Conservation (phyloP, 148 eudicot genomes). For the Nyssa sinensis region DNA sequence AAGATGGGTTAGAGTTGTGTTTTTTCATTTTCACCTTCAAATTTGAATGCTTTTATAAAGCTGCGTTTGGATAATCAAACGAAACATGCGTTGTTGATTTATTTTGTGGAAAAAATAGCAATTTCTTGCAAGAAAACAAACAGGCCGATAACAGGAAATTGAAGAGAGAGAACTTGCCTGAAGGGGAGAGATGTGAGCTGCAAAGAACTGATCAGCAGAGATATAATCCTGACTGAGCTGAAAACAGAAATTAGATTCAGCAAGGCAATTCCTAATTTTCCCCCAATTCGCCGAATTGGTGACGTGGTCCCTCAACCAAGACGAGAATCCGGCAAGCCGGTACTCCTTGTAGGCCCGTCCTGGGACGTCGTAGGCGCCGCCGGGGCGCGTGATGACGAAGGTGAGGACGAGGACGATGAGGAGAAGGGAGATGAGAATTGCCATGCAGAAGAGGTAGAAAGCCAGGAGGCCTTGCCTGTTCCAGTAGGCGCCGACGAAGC, state of each 20-base stretch:
- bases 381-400: conserved; percentile 67
- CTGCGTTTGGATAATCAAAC: no score
- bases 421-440: conserved; percentile 58
- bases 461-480: conserved; percentile 69
- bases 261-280: conserved; percentile 70
- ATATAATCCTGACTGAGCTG: conserved; percentile 46
- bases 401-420: conserved; percentile 68
- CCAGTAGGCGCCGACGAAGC: conserved; percentile 76
- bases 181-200: conserved; percentile 76
- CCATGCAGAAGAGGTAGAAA: conserved; percentile 70
- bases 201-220: conserved; percentile 53
- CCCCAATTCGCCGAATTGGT: conserved; percentile 55
- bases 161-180: conserved; percentile 41
- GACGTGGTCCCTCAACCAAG: conserved; percentile 69
- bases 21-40: no score
- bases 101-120: no score
- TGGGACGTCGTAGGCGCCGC: conserved; percentile 49
- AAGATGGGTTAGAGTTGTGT: no score
- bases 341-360: conserved; percentile 66
- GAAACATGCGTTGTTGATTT: no score
- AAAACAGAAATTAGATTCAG: conserved; percentile 47
- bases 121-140: no score
- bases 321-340: conserved; percentile 62
- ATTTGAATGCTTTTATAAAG: no score
- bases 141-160: not conserved